These are phyloP conservation scores for Camellia japonica DNA, from an alignment of 148 eudicot genomes.

Conservation along the genomic window DNA sequence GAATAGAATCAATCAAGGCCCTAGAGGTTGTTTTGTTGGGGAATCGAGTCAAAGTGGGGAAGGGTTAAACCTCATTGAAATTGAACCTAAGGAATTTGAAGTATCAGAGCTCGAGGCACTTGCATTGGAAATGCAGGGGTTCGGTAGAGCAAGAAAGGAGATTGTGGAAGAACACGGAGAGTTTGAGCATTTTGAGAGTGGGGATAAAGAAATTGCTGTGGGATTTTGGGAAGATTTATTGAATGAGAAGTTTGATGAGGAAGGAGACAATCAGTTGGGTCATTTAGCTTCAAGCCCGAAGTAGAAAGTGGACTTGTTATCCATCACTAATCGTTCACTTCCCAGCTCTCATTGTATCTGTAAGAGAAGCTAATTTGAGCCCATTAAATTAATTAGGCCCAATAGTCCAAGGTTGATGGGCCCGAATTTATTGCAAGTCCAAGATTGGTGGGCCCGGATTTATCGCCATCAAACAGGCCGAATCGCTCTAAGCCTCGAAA, in stretches of 20 bases:
- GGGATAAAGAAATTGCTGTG: slow-evolving; percentile 63
- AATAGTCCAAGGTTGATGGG: no score
- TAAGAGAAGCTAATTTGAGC: no score
- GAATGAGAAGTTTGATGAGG: slow-evolving; percentile 46
- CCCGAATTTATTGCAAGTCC: no score
- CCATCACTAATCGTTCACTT: background rate
- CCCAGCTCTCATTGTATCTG: background rate
- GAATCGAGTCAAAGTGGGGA: slow-evolving; percentile 31
- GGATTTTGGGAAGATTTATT: slow-evolving; percentile 90
- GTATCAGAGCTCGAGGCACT: slow-evolving; percentile 87
- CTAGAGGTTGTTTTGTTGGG: slow-evolving; percentile 7
- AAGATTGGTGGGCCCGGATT: no score
- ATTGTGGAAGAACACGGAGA: slow-evolving; percentile 30
- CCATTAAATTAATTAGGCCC: no score
- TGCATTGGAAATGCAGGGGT: slow-evolving; percentile 87
- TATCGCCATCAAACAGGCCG: no score
- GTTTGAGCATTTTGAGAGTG: slow-evolving; percentile 30
- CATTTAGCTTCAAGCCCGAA: slow-evolving; percentile 27
- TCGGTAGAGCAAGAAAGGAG: slow-evolving; percentile 49
- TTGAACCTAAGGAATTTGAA: slow-evolving; percentile 54
- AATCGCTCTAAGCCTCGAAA: no score
- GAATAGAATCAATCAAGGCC: slow-evolving; percentile 54
- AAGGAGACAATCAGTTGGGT: slow-evolving; percentile 32
- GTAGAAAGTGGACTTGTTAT: slow-evolving; percentile 3
- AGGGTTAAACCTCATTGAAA: slow-evolving; percentile 27